phyloP scores from a whole-genome alignment of 2,329 filamentous ascomycete species.

The Colletotrichum australisinense region DNA sequence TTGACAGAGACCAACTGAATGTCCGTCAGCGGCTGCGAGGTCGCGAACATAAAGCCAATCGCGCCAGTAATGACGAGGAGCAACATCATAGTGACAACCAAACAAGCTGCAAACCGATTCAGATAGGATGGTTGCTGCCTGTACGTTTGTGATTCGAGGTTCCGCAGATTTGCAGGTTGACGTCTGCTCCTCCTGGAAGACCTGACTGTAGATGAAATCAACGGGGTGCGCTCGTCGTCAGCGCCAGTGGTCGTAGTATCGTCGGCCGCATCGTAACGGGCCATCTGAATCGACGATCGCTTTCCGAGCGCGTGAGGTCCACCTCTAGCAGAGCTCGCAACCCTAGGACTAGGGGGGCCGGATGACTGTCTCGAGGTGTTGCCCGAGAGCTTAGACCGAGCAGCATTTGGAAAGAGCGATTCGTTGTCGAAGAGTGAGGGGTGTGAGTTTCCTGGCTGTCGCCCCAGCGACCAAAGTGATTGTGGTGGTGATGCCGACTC shows the following conservation, averaged over 20 bases:
- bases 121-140: conserved; percentile 72
- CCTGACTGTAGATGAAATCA: conserved; percentile 73
- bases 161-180: conserved; percentile 67
- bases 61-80: conserved; percentile 86
- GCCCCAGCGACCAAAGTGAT: conserved; percentile 76
- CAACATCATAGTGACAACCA: conserved; percentile 85
- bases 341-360: conserved; percentile 76
- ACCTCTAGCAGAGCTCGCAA: conserved; percentile 41
- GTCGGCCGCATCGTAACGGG: conserved; percentile 84
- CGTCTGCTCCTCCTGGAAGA: conserved; percentile 68
- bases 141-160: conserved; percentile 80
- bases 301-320: conserved; percentile 49
- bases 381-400: conserved; percentile 71
- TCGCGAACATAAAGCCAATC: conserved; percentile 89
- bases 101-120: conserved; percentile 84
- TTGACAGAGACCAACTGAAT: conserved; percentile 84
- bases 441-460: conserved; percentile 74
- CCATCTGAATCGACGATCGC: conserved; percentile 68
- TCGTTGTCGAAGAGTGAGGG: conserved; percentile 81
- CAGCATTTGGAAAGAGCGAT: conserved; percentile 79
- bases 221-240: conserved; percentile 88
- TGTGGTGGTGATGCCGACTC: conserved; percentile 80
- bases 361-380: conserved; percentile 69
- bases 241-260: conserved; percentile 67
- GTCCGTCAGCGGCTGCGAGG: conserved; percentile 85